phyloP scores from a whole-genome alignment of 306 rosid species.

The Prunus padus region DNA sequence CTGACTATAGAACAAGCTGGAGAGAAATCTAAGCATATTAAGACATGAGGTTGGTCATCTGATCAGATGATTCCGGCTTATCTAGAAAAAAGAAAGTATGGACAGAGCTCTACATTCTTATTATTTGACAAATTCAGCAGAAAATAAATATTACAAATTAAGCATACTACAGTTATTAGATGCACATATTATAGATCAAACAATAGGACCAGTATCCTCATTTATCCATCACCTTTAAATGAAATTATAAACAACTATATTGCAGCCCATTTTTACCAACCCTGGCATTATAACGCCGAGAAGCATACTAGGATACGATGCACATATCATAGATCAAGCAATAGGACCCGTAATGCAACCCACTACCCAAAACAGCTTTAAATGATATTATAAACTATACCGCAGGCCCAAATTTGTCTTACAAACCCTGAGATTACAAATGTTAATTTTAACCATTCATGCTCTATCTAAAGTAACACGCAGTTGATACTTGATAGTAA shows the following conservation, averaged over 20 bases:
- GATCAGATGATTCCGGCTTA: background rate
- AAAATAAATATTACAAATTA: background rate
- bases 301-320: background rate
- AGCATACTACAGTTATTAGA: background rate
- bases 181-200: background rate
- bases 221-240: background rate
- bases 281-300: background rate
- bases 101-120: background rate
- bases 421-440: background rate
- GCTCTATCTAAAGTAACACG: background rate
- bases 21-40: conserved; percentile 10
- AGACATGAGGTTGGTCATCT: conserved; percentile 1
- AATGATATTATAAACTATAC: background rate
- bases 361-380: background rate
- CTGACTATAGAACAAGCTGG: background rate
- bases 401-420: background rate
- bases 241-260: background rate
- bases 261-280: background rate
- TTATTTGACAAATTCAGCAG: background rate
- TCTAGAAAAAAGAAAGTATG: background rate
- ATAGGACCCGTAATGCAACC: background rate
- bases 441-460: background rate
- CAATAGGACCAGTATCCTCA: background rate
- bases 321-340: background rate
- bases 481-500: background rate